Conservation (phyloP, 2,329 filamentous ascomycete species). For the Neofusicoccum kwambonambiense region DNA sequence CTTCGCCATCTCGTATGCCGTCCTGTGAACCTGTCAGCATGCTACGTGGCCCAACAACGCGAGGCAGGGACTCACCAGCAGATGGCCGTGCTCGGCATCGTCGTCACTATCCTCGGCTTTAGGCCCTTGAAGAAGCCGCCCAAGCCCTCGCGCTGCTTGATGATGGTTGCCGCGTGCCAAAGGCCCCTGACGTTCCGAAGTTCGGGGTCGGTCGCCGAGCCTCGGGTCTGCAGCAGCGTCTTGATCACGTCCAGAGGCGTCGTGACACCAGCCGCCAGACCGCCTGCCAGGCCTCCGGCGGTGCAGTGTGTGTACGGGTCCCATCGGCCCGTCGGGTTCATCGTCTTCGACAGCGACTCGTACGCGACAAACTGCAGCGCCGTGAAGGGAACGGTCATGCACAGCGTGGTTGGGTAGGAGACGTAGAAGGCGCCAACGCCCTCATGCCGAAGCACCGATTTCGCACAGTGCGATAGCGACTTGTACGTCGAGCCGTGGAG, state of each 20-base stretch:
- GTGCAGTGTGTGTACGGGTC: slow-evolving; percentile 92
- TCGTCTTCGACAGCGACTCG: slow-evolving; percentile 89
- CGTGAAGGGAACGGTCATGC: slow-evolving; percentile 98
- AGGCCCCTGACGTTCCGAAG: slow-evolving; percentile 83
- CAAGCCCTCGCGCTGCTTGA: slow-evolving; percentile 80
- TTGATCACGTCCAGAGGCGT: slow-evolving; percentile 98
- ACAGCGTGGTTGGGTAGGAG: slow-evolving; percentile 95
- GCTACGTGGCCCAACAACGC: neutral
- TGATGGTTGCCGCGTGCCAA: slow-evolving; percentile 72
- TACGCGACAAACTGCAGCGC: slow-evolving; percentile 97
- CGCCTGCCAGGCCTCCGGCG: slow-evolving; percentile 88
- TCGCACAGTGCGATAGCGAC: slow-evolving; percentile 82
- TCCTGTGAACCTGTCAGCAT: slow-evolving; percentile 44
- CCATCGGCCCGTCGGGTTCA: slow-evolving; percentile 84
- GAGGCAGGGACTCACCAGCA: slow-evolving; percentile 70
- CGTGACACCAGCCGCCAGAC: slow-evolving; percentile 87
- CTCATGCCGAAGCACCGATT: slow-evolving; percentile 81
- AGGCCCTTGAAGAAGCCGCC: slow-evolving; percentile 91
- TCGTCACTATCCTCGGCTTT: slow-evolving; percentile 86
- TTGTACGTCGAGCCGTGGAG: slow-evolving; percentile 93
- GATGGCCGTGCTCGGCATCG: slow-evolving; percentile 99
- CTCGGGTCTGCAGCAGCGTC: slow-evolving; percentile 91
- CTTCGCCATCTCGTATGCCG: slow-evolving; percentile 50
- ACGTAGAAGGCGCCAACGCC: slow-evolving; percentile 93
- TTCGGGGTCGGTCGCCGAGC: slow-evolving; percentile 76